A percentile compares a stretch with the other conserved stretches of the same genome.
These are phyloP conservation scores for Lentinula sp. DNA, from an alignment of 768 basidiomycete genomes.

Conservation along the genomic window DNA sequence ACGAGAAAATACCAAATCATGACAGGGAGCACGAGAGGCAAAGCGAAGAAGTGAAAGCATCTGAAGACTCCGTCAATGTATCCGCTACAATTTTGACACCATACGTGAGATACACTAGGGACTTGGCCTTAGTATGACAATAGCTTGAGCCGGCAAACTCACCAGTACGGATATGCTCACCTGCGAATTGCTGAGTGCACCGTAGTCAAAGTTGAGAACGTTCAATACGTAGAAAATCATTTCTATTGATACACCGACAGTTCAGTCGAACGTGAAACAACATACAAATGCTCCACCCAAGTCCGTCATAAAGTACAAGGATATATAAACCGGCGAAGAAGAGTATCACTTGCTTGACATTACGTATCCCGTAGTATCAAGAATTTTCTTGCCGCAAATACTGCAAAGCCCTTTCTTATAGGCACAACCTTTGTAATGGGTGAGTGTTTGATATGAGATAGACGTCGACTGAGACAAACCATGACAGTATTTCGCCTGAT, in stretches of 20 bases:
- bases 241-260: background rate
- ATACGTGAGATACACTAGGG: no score
- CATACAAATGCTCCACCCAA: background rate
- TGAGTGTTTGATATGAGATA: conserved; percentile 7
- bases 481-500: conserved; percentile 86
- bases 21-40: no score
- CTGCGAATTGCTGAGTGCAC: no score
- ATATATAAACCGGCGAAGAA: background rate
- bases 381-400: conserved; percentile 82
- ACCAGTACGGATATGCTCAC: no score
- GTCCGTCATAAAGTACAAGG: background rate
- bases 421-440: conserved; percentile 58
- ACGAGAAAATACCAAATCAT: no score
- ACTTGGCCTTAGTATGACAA: no score
- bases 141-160: no score
- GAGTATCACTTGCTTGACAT: conserved; percentile 73
- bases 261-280: background rate
- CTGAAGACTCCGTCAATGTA: no score
- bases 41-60: no score
- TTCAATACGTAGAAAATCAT: background rate
- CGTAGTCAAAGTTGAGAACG: no score
- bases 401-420: conserved; percentile 84
- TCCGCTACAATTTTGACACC: no score
- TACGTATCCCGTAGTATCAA: conserved; percentile 77
- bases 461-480: conserved; percentile 38